Conservation (phyloP, 169 alveolate species). For the Plasmodium reichenowi region DNA sequence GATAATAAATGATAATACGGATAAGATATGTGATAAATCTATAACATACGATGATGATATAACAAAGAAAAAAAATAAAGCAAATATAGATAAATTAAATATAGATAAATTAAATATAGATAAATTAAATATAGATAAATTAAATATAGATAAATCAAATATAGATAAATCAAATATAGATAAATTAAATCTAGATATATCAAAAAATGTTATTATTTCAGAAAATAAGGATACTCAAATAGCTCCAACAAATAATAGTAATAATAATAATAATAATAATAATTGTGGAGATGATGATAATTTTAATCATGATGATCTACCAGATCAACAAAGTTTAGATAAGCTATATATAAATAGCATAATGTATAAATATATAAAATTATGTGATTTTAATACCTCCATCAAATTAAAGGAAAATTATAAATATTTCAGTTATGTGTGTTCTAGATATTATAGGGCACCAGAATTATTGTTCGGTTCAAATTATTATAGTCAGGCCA, state of each 20-base stretch:
- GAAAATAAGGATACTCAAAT: background rate
- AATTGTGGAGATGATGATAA: background rate
- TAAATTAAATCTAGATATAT: background rate
- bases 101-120: background rate
- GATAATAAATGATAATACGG: background rate
- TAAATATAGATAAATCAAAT: background rate
- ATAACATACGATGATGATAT: background rate
- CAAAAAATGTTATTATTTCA: background rate
- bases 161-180: background rate
- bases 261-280: background rate
- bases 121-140: background rate
- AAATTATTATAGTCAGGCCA: conserved; percentile 96
- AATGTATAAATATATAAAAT: conserved; percentile 49
- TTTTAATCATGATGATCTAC: background rate
- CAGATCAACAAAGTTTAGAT: conserved; percentile 4
- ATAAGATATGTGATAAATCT: background rate
- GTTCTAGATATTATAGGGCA: conserved; percentile 99
- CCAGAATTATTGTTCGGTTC: conserved; percentile 99
- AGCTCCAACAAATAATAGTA: background rate
- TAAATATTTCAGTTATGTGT: conserved; percentile 90
- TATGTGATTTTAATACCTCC: conserved; percentile 59
- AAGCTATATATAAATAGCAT: conserved; percentile 26
- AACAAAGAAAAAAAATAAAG: background rate
- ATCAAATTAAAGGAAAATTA: conserved; percentile 58
- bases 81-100: conserved; percentile 1